Conservation (phyloP, 2,329 filamentous ascomycete genomes). For the Fusarium drepaniforme region DNA sequence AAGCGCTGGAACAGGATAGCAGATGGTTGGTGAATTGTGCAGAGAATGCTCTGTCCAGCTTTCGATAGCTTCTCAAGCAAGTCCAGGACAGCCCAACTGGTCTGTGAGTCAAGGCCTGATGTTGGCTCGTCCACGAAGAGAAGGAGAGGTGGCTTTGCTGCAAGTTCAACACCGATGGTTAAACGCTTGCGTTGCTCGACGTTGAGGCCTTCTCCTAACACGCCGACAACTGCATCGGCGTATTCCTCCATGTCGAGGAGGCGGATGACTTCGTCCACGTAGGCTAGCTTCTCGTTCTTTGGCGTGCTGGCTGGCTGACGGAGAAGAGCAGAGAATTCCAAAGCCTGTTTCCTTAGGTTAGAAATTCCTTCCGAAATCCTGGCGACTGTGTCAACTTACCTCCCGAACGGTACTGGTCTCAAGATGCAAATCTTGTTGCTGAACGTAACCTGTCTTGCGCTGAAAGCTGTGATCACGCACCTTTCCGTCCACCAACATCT, state of each 20-base stretch:
- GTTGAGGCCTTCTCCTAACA: conserved; percentile 57
- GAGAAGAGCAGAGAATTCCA: conserved; percentile 55
- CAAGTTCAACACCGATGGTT: conserved; percentile 60
- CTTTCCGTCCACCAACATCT: conserved; percentile 76
- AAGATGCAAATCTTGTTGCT: conserved; percentile 69
- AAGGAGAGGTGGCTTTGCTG: conserved; percentile 56
- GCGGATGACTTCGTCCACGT: conserved; percentile 64
- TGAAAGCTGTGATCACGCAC: conserved; percentile 75
- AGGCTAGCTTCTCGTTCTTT: conserved; percentile 60
- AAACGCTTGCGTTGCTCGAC: conserved; percentile 63
- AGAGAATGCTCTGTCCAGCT: conserved; percentile 60
- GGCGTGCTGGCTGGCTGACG: conserved; percentile 55
- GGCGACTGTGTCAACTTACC: not conserved
- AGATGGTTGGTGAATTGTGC: conserved; percentile 63
- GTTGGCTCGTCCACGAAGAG: conserved; percentile 67
- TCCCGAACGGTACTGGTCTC: conserved; percentile 57
- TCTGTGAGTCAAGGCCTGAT: conserved; percentile 48
- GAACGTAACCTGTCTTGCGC: conserved; percentile 77
- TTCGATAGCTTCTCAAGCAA: conserved; percentile 43
- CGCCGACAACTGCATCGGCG: conserved; percentile 62
- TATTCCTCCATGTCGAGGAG: conserved; percentile 66
- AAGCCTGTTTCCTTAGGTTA: conserved; percentile 35
- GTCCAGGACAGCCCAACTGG: not conserved
- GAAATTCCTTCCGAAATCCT: fast-evolving
- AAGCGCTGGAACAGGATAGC: conserved; percentile 62